Base-by-base conservation (phyloP, 2,329 filamentous ascomycete species). In the Pleomassaria siparia region DNA sequence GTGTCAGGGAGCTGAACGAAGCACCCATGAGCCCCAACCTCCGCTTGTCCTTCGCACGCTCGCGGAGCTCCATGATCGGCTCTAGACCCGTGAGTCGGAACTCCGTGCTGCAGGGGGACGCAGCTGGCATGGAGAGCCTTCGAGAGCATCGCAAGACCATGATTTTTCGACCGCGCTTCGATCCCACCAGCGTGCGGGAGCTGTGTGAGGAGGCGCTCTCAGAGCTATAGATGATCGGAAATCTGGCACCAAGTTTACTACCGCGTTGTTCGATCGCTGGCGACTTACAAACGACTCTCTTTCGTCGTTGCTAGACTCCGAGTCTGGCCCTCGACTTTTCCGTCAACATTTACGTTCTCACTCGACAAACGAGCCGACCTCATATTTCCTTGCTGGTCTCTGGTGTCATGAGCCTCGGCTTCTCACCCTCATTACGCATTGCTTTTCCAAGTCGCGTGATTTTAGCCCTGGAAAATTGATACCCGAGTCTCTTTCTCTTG, bases 201-300 rank as follows among this genome's bases (percentile, higher is more conserved):
- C 43, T 69, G 39, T 70, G 66, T 40, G 47, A 43, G 8, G 63
- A 69, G 30, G 64, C 60, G 24, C 55, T 69, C 37, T 52, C 54
- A 13, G 65, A 69, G 53, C 50, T 69, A 22, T 56, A 41, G 25
- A 22, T 13, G 26, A 42, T 15, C 15, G 2, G 4, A n/a, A 13
- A 40, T 15, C 5, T 29, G 22, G 29, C 10, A 26, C 37, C 22
- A 40, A 28, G 3, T 13, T 18, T 29, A 44, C 41, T 33, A 44
- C 25, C 15, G 25, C 37, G n/a, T 36, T 22, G 26, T 15, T 44
- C 46, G 43, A 46, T 49, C 51, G 49, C 51, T 49, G 46, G 48
- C 45, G 45, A 43, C 25, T 20, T 32, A 21, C 13, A n/a, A 32
- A 44, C 46, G 35, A 49, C 37, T 10, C 36, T 24, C 21, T 35